Percentiles rank a stretch among this genome's conserved stretches.
These are phyloP conservation scores for Hygrophila difformis DNA, from an alignment of 257 asterid genomes.

Conservation along the genomic window DNA sequence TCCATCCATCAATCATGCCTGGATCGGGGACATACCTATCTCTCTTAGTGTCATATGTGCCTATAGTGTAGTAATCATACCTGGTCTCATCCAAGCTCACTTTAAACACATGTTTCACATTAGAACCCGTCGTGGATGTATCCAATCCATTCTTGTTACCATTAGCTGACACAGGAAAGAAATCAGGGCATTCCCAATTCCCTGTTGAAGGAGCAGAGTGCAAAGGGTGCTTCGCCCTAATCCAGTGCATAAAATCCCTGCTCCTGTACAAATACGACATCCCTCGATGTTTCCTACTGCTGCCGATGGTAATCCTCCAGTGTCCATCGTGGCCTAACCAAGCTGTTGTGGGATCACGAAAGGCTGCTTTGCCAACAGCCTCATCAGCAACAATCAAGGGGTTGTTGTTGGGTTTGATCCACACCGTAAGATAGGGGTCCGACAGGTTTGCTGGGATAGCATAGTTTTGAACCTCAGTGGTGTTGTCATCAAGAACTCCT, in stretches of 20 bases:
- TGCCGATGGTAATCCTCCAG: neutral
- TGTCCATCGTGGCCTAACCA: neutral
- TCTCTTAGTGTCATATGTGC: conserved; percentile 24
- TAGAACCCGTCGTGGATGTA: conserved; percentile 29
- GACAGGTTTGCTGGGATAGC: conserved; percentile 2
- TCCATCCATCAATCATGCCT: conserved; percentile 40
- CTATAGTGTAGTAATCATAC: conserved; percentile 52
- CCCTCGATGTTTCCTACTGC: neutral
- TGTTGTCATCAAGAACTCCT: neutral
- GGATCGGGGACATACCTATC: conserved; percentile 41
- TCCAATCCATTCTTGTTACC: conserved; percentile 47
- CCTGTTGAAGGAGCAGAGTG: conserved; percentile 12
- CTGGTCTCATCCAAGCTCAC: conserved; percentile 49
- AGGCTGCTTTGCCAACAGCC: neutral
- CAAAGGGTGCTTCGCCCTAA: neutral
- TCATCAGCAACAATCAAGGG: neutral
- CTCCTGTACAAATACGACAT: conserved; percentile 10
- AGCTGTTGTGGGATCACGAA: neutral
- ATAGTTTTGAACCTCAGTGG: neutral
- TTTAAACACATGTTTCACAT: conserved; percentile 49
- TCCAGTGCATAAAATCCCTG: conserved; percentile 20
- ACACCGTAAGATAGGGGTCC: neutral
- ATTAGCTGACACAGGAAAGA: conserved; percentile 43
- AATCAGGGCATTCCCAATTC: conserved; percentile 48
- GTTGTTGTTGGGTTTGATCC: conserved; percentile 2